Percentiles rank a stretch among this genome's conserved stretches.
phyloP scores from a whole-genome alignment of 2,329 filamentous ascomycete genomes.

The Monilinia aucupariae region DNA sequence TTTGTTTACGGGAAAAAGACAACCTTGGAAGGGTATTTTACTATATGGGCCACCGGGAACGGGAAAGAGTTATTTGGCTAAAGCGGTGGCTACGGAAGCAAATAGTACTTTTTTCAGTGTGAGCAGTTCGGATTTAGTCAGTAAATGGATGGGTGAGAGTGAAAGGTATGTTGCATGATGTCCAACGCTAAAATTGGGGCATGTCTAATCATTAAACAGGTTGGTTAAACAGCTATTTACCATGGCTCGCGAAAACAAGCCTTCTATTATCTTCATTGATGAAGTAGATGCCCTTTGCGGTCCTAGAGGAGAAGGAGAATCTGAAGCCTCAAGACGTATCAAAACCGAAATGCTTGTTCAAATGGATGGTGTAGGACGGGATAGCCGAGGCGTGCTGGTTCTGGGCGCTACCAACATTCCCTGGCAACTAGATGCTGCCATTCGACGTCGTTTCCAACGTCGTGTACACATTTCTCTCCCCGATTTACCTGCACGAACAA shows the following conservation, averaged over 20 bases:
- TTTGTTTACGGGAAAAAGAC: slow-evolving; percentile 89
- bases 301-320: slow-evolving; percentile 88
- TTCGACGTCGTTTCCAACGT: slow-evolving; percentile 90
- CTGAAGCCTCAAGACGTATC: slow-evolving; percentile 92
- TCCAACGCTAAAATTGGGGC: too few relatives aligned
- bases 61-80: slow-evolving; percentile 95
- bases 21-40: slow-evolving; percentile 97
- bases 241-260: slow-evolving; percentile 97
- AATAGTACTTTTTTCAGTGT: slow-evolving; percentile 99
- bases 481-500: slow-evolving; percentile 78
- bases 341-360: slow-evolving; percentile 98
- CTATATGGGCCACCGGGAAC: slow-evolving; percentile 95
- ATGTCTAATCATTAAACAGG: slow-evolving; percentile 22
- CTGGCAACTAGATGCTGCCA: slow-evolving; percentile 96
- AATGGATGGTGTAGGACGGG: slow-evolving; percentile 98
- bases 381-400: slow-evolving; percentile 88
- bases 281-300: slow-evolving; percentile 96
- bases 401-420: slow-evolving; percentile 97
- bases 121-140: slow-evolving; percentile 92
- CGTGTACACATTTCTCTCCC: slow-evolving; percentile 93
- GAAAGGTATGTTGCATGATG: slow-evolving; percentile 61
- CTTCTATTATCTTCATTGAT: slow-evolving; percentile 97
- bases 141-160: slow-evolving; percentile 99
- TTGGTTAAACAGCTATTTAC: slow-evolving; percentile 95
- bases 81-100: slow-evolving; percentile 94